Base-by-base conservation (phyloP, 2,329 filamentous ascomycete species). In the Aspergillus melleus region DNA sequence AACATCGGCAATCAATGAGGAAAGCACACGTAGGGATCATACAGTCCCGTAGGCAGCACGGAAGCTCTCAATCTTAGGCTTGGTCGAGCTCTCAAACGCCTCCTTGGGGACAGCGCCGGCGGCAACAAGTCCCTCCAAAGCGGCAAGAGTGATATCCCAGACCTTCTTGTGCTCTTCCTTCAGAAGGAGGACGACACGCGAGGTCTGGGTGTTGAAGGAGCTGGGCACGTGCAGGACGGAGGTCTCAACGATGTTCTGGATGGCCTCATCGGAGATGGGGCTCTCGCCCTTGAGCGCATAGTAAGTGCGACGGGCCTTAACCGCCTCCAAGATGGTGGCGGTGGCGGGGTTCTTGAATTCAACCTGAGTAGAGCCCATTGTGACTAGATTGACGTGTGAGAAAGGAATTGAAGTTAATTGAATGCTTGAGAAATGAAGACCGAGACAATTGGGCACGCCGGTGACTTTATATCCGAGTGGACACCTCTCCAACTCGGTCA, bases 181-280 rank as follows among this genome's bases (percentile, higher is more conserved):
- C 71, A 94, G 83, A 58, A 96, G 86, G 57, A 96, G 84, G 49
- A 96, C 84, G 59, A 89, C 80, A 62, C 93, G 88, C 68, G 90
- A 88, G 68, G 86, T 87, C 82, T 96, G 92, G 50, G 86, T 89
- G 86, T 96, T 96, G 88, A 96, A 96, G 66, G 88, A 88, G 55
- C 85, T 89, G 54, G 92, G 92, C 1, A 88, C 83, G 74, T 91
- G 83, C 57, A 86, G 82, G 66, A 94, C 79, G 50, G 86, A 80
- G 50, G 69, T 64, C 46, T 65, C 54, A 19, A 74, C 68, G 50
- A 75, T 69, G 22, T 62, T 39, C 60, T 74, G 65, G 54, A 75
- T 73, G 57, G 64, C 65, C 46, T 68, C 68, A 57, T 75, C 72
- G 22, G 72, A 68, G 61, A 74, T 68, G 47, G 72, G 70, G 61